A percentile compares a stretch with the other conserved stretches of the same genome.
Conservation (phyloP, 305 asterid species). For the Solanum hybrid region DNA sequence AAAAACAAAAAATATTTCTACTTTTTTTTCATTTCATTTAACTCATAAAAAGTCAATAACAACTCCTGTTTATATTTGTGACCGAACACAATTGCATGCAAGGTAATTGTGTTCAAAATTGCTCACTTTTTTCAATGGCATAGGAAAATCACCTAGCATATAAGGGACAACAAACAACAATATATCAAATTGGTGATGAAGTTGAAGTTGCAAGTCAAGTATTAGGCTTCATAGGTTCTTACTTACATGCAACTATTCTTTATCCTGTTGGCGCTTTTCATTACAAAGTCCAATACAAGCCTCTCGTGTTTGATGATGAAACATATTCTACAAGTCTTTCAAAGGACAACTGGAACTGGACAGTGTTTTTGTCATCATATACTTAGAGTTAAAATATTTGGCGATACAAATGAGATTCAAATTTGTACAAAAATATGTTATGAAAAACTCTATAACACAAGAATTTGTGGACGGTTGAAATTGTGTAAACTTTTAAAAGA, state of each 20-base stretch:
- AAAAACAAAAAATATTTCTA: too few relatives aligned
- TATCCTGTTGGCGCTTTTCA: background rate
- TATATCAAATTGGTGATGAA: background rate
- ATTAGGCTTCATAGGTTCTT: background rate
- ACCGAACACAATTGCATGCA: background rate
- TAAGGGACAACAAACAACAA: background rate
- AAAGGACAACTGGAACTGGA: background rate
- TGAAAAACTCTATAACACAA: background rate
- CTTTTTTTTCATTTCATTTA: too few relatives aligned
- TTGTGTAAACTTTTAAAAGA: background rate
- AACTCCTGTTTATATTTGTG: background rate
- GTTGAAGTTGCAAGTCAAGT: background rate
- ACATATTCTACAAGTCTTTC: background rate
- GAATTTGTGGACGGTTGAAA: background rate
- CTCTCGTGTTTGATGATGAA: background rate
- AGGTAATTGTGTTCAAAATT: background rate
- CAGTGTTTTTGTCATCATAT: background rate
- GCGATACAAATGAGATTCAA: background rate
- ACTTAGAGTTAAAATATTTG: background rate
- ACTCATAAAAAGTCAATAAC: background rate
- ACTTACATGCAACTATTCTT: background rate
- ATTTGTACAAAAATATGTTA: background rate
- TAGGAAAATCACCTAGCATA: background rate
- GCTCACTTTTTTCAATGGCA: background rate
- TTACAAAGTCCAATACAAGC: background rate